Evolutionary conservation across 129 eudicot species (phyloP), one percentile per base, ranked within the genome.

Genomic region (Glebionis coronaria): DNA sequence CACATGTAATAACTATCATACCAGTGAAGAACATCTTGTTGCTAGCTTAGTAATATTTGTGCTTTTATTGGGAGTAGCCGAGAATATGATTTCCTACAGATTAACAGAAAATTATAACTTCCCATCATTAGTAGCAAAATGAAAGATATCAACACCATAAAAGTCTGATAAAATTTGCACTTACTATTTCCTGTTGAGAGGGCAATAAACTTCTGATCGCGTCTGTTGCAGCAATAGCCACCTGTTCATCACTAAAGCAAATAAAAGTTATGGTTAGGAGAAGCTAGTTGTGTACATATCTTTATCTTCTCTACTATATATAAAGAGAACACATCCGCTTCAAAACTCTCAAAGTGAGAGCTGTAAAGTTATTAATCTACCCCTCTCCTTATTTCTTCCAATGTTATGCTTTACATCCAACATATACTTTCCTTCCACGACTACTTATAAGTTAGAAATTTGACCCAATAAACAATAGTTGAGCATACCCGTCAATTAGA

Each of bases 181-280:
- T 75, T 76, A 85, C 98, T 71, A 84, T 74, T 73, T 90, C 91
- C 72, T 78, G 82, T 21, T 84, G 84, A 71, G 88, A 76, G 38
- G 56, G 31, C 9, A 92, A 95, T 77, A 93, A 76, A 73, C 57
- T 63, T 73, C 55, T 82, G 44, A 88, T 86, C 52, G 96, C 90
- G 62, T 86, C 95, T 69, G 82, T 79, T 61, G 97, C 82, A 66
- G 98, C 88, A 66, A 95, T 64, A 40, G 92, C 88, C 60, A 84
- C 92, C 73, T 79, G 84, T 77, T 86, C 97, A 62, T 93, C 92
- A 66, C 98, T 88, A 56, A 54, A 74, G 25, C 58, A 21, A 23
- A 67, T 50, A 51, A 9, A 35, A 2, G 42, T 35, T 35, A 10
- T 35, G 7, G 42, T 35, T 35, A 35, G 6, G 42, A 6, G 42